Evolutionary conservation across 352 stramenopile species (phyloP).

Genomic region (Phytophthora chlamydospora): DNA sequence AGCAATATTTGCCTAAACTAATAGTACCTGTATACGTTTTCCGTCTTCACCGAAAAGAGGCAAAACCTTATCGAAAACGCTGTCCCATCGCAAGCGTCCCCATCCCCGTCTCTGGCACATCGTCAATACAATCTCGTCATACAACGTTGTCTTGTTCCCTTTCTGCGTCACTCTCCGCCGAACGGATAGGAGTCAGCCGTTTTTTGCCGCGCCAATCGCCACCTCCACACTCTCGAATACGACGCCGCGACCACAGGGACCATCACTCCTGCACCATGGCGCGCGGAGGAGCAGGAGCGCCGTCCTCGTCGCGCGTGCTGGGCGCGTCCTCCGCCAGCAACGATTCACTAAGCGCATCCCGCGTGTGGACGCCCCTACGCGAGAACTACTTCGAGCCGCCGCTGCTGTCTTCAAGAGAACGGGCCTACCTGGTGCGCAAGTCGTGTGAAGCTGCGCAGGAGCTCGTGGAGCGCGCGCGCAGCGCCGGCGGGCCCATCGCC

Average conservation of each 20-base stretch:
- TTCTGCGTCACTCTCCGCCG: constrained; percentile 10
- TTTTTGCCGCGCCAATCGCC: not conserved
- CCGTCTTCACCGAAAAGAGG: too few relatives aligned
- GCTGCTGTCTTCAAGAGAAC: constrained; percentile 68
- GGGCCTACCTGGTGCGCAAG: constrained; percentile 81
- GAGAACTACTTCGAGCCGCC: constrained; percentile 82
- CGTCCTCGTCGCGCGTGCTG: constrained; percentile 28
- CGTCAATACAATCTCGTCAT: not conserved
- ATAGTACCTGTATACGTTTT: too few relatives aligned
- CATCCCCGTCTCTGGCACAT: not conserved
- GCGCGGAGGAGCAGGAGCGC: constrained; percentile 5
- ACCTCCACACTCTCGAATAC: constrained; percentile 30
- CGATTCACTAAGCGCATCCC: not conserved
- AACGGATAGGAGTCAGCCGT: constrained; percentile 26
- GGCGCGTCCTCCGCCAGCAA: not conserved
- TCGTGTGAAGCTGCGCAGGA: constrained; percentile 79
- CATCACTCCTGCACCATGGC: constrained; percentile 25
- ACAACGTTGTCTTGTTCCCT: constrained; percentile 7
- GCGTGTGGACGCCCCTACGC: constrained; percentile 70
- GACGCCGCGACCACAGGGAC: constrained; percentile 21
- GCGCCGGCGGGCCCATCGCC: constrained; percentile 60
- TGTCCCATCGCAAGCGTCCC: constrained; percentile 14
- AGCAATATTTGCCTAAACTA: too few relatives aligned
- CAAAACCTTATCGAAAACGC: not conserved
- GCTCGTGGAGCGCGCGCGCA: constrained; percentile 76